A percentile compares a stretch with the other conserved stretches of the same genome.
These are phyloP conservation scores for Hawksworthiomyces lignivorus DNA, from an alignment of 2,329 filamentous ascomycete genomes.

Conservation along the genomic window DNA sequence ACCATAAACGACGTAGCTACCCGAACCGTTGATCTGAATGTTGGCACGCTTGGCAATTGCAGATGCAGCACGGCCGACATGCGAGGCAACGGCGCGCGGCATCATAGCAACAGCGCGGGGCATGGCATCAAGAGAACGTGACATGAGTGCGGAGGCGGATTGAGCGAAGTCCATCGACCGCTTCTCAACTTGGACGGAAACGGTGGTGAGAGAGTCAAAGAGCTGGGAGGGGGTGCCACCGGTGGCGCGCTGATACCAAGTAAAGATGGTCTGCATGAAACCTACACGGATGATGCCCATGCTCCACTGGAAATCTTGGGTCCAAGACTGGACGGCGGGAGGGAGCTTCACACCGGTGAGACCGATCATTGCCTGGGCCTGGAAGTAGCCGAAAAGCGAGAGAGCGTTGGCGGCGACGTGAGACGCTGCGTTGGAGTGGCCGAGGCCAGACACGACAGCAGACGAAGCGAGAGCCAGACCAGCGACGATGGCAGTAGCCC, in stretches of 20 bases:
- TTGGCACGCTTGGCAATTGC: conserved; percentile 46
- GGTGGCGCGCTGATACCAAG: conserved; percentile 83
- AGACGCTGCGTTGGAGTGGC: conserved; percentile 79
- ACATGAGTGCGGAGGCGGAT: conserved; percentile 21
- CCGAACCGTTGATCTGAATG: conserved; percentile 32
- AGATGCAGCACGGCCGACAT: conserved; percentile 15
- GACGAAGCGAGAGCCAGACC: conserved; percentile 67
- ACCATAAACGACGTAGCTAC: conserved; percentile 55
- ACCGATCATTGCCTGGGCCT: conserved; percentile 76
- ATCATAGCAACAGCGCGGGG: conserved; percentile 34
- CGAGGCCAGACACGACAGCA: conserved; percentile 72
- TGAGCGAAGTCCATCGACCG: conserved; percentile 26
- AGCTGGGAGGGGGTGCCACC: conserved; percentile 70
- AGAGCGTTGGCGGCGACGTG: conserved; percentile 80
- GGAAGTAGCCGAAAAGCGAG: conserved; percentile 80
- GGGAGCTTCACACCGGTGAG: conserved; percentile 68
- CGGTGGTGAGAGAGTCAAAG: conserved; percentile 59
- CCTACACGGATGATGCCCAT: conserved; percentile 78
- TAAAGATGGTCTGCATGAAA: conserved; percentile 72
- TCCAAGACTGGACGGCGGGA: conserved; percentile 77
- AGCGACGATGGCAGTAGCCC: conserved; percentile 71
- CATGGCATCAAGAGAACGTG: conserved; percentile 32
- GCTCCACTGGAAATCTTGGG: conserved; percentile 86
- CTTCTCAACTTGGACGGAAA: conserved; percentile 68
- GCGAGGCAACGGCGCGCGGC: conserved; percentile 20